Base-by-base conservation (phyloP, 139 green algal genomes). In the Micractinium sp. region DNA sequence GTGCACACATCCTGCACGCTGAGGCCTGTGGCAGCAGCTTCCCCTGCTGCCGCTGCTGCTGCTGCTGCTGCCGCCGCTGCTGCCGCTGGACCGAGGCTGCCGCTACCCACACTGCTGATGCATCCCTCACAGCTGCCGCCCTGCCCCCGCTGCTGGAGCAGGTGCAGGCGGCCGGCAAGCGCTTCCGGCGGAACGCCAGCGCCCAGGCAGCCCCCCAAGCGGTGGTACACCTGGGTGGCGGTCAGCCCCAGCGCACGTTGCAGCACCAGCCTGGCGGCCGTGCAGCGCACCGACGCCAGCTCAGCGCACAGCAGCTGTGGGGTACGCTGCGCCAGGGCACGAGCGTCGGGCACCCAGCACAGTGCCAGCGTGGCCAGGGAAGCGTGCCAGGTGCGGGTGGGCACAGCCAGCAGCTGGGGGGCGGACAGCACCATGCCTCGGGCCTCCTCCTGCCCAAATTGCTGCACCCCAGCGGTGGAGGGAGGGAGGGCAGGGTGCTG, bases 221-320 rank as follows among this genome's bases (percentile, higher is more conserved):
- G 77, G 13, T 61, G 38, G 9, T 63, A 82, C 7, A 82, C 77
- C 39, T 61, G 22, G 19, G 77, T 38, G 0, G 77, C 23, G 25
- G 33, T 61, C 9, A 82, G 77, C 0, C 39, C 39, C 12, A 82
- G 47, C 39, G 25, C 29, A 41, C 9, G 25, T 13, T 82, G 77
- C 23, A 82, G 77, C 77, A 60, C 39, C 39, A 82, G 25, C 25
- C 77, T 18, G 39, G 77, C 47, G 12, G 77, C 39, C 77, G 61
- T 41, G 39, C 39, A 25, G 39, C 38, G 38, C 2, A 41, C 38
- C 0, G 47, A 23, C 23, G 77, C 77, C 77, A 82, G 77, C 0
- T 82, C 77, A 63, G 39, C 39, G 25, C 39, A 82, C 39, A 82
- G 77, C 39, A 82, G 77, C 25, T 63, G 77, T 22, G 77, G 77